Conservation (phyloP, 192 early-diverging fungal species). For the Endogone sp. region DNA sequence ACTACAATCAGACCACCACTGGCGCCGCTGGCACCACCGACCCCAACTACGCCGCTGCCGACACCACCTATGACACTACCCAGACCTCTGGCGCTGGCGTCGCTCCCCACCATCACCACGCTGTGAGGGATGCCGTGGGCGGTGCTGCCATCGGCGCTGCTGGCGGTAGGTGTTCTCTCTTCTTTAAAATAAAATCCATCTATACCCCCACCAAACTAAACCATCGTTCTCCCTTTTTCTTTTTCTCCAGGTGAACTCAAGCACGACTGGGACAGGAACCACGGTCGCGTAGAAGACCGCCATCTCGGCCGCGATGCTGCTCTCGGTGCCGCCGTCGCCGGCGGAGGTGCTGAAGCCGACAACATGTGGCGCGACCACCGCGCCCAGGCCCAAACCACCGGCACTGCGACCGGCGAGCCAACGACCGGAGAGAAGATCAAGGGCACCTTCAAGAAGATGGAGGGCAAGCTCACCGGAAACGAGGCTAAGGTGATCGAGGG, state of each 20-base stretch:
- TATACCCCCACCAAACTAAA: neutral
- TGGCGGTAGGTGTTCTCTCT: neutral
- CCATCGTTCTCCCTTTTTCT: neutral
- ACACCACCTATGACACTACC: neutral
- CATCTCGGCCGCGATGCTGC: no score
- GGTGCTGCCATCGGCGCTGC: neutral
- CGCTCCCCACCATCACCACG: neutral
- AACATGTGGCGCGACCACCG: neutral
- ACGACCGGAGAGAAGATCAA: slow-evolving; percentile 27
- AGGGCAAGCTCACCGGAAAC: slow-evolving; percentile 24
- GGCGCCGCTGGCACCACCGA: slow-evolving; percentile 8
- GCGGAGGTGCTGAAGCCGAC: no score
- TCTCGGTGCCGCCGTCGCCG: no score
- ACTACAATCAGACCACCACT: slow-evolving; percentile 1
- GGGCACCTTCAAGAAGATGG: slow-evolving; percentile 22
- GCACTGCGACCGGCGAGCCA: neutral
- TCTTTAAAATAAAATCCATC: neutral
- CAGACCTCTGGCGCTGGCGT: no score
- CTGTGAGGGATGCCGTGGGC: neutral
- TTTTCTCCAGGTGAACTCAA: neutral
- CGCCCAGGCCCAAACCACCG: neutral
- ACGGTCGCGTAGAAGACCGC: neutral
- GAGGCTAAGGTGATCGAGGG: slow-evolving; percentile 24
- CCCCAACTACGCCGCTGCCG: neutral
- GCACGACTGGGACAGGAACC: neutral